These are phyloP conservation scores for Hippophae tibetana DNA, from an alignment of 306 rosid species.

Conservation along the genomic window DNA sequence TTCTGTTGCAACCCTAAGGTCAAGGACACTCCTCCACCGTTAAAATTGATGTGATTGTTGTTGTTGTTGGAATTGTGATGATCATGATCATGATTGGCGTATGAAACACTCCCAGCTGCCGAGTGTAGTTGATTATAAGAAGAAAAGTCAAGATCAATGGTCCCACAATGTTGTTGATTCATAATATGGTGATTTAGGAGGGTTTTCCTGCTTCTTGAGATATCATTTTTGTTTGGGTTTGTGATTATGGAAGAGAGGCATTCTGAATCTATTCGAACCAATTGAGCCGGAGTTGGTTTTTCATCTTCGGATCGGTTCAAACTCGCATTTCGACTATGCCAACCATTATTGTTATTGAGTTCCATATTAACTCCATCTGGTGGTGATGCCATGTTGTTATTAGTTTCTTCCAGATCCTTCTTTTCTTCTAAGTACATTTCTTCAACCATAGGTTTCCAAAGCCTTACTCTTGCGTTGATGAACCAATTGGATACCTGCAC, in stretches of 20 bases:
- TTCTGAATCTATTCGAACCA: conserved; percentile 51
- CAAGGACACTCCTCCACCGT: conserved; percentile 56
- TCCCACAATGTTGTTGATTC: conserved; percentile 34
- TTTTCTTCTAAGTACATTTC: conserved; percentile 84
- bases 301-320: conserved; percentile 24
- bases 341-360: no score
- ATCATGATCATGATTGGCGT: conserved; percentile 3
- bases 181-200: conserved; percentile 23
- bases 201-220: conserved; percentile 14
- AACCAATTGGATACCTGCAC: conserved; percentile 93
- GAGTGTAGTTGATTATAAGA: conserved; percentile 30
- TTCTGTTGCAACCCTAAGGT: conserved; percentile 75
- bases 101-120: conserved; percentile 23
- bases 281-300: conserved; percentile 41
- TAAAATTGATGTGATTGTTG: conserved; percentile 18
- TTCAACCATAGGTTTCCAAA: conserved; percentile 99
- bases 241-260: conserved; percentile 58
- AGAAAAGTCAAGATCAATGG: conserved; percentile 65
- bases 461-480: conserved; percentile 89
- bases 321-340: conserved; percentile 7
- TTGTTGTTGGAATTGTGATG: conserved; percentile 15
- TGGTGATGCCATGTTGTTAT: conserved; percentile 13
- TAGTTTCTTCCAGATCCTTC: conserved; percentile 38
- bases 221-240: conserved; percentile 30
- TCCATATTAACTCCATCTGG: conserved; percentile 29